phyloP scores from a whole-genome alignment of 2,329 filamentous ascomycete genomes.

The Pseudogymnoascus sp. region DNA sequence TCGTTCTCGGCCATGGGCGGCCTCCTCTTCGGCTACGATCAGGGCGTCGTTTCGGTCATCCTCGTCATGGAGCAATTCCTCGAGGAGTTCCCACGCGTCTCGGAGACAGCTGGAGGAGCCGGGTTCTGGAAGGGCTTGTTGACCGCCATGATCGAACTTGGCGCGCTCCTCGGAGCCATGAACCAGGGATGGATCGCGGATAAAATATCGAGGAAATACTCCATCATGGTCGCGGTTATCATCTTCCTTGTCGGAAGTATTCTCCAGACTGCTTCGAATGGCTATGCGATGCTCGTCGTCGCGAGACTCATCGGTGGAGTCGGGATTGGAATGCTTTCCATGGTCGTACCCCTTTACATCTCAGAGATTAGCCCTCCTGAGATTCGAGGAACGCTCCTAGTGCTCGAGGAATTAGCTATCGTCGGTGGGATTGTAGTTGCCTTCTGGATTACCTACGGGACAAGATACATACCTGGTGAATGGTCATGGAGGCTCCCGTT shows the following conservation, averaged over 20 bases:
- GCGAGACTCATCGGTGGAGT: slow-evolving; percentile 43
- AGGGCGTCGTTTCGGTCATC: slow-evolving; percentile 36
- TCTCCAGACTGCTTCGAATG: slow-evolving; percentile 42
- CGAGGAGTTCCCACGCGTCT: slow-evolving; percentile 29
- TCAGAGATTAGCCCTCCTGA: slow-evolving; percentile 42
- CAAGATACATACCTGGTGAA: slow-evolving; percentile 29
- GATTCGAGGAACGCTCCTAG: slow-evolving; percentile 17
- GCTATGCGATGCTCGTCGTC: slow-evolving; percentile 44
- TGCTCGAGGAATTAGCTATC: slow-evolving; percentile 31
- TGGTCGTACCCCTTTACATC: slow-evolving; percentile 46
- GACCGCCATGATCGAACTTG: slow-evolving; percentile 48
- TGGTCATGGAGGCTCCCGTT: slow-evolving; percentile 30
- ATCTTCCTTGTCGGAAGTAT: slow-evolving; percentile 44
- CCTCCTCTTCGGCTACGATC: slow-evolving; percentile 36
- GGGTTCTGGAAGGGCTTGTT: slow-evolving; percentile 27
- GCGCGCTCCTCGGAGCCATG: slow-evolving; percentile 39
- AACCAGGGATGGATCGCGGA: slow-evolving; percentile 44
- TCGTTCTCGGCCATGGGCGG: slow-evolving; percentile 33
- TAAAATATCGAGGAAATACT: slow-evolving; percentile 43
- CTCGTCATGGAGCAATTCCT: slow-evolving; percentile 33
- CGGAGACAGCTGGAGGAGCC: slow-evolving; percentile 27
- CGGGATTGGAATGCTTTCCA: slow-evolving; percentile 43
- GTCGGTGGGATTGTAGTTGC: slow-evolving; percentile 37
- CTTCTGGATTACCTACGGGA: slow-evolving; percentile 38
- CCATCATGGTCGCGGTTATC: slow-evolving; percentile 42